Evolutionary conservation across 2,329 filamentous ascomycete genomes (phyloP).

Genomic region (Ceratocystis alfenasii): DNA sequence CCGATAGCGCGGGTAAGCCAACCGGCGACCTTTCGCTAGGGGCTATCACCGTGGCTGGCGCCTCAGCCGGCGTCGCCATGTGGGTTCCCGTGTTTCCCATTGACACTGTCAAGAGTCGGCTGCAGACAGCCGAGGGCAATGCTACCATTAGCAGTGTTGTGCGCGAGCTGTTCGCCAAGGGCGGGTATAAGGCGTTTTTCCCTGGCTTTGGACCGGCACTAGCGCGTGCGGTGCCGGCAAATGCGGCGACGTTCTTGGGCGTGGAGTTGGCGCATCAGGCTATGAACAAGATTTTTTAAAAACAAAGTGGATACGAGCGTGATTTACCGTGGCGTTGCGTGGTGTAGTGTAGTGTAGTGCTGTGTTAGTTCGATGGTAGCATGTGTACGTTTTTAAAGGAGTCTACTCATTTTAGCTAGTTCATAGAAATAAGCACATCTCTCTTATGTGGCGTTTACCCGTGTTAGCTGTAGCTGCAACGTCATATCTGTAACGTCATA

Average conservation of each 20-base stretch:
- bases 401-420: not conserved
- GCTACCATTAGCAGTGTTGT: conserved; percentile 72
- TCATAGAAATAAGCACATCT: not conserved
- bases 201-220: conserved; percentile 89
- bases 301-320: not conserved
- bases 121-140: conserved; percentile 83
- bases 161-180: conserved; percentile 65
- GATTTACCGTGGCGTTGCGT: too few relatives aligned
- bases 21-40: conserved; percentile 66
- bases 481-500: not conserved
- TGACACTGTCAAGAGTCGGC: conserved; percentile 86
- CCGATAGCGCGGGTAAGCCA: conserved; percentile 63
- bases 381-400: not conserved
- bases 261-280: conserved; percentile 74
- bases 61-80: conserved; percentile 89
- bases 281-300: conserved; percentile 61
- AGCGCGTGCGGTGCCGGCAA: conserved; percentile 85
- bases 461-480: not conserved
- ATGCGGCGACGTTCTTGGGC: conserved; percentile 86
- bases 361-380: not conserved
- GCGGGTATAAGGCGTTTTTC: conserved; percentile 88
- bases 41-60: conserved; percentile 77
- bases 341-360: too few relatives aligned
- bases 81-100: conserved; percentile 98
- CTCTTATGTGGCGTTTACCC: too few relatives aligned